A percentile compares a stretch with the other conserved stretches of the same genome.
phyloP scores from a whole-genome alignment of 2,329 filamentous ascomycete genomes.

The Fusarium fujikuroi region DNA sequence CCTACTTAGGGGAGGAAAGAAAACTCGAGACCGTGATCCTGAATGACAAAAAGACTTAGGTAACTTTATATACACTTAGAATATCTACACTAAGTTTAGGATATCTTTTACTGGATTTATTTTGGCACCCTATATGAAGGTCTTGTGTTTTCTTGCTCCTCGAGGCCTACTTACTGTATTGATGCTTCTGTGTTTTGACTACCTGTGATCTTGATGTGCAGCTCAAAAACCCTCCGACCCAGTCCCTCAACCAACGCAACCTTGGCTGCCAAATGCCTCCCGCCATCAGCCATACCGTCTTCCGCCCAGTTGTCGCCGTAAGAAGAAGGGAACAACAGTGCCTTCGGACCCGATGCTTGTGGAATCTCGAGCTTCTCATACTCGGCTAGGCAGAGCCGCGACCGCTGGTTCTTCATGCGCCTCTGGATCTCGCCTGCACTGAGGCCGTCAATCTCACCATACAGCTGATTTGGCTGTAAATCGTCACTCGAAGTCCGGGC shows the following conservation, averaged over 20 bases:
- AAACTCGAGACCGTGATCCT: too few relatives aligned
- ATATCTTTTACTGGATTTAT: too few relatives aligned
- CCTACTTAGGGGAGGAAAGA: too few relatives aligned
- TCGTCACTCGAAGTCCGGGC: neutral
- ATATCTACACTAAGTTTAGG: too few relatives aligned
- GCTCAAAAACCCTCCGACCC: constrained; percentile 32
- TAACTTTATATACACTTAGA: too few relatives aligned
- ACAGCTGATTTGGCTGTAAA: constrained; percentile 10
- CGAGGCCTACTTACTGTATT: too few relatives aligned
- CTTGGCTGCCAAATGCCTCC: neutral
- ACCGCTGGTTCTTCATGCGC: constrained; percentile 24
- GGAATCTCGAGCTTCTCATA: constrained; percentile 1
- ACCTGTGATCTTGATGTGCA: constrained; percentile 13
- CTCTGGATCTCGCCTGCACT: constrained; percentile 17
- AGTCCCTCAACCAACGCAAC: constrained; percentile 22
- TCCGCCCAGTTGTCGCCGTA: constrained; percentile 1
- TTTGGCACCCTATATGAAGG: too few relatives aligned
- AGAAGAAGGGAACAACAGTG: constrained; percentile 32
- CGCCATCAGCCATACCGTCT: constrained; percentile 5
- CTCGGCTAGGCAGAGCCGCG: neutral
- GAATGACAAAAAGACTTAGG: too few relatives aligned
- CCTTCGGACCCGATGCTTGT: neutral
- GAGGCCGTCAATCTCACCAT: constrained; percentile 8
- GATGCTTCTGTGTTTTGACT: neutral
- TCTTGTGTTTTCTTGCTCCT: too few relatives aligned